Evolutionary conservation across 2,329 filamentous ascomycete genomes (phyloP), one percentile per base, ranked within the genome.

Genomic region (Macrophomina pseudophaseolina): DNA sequence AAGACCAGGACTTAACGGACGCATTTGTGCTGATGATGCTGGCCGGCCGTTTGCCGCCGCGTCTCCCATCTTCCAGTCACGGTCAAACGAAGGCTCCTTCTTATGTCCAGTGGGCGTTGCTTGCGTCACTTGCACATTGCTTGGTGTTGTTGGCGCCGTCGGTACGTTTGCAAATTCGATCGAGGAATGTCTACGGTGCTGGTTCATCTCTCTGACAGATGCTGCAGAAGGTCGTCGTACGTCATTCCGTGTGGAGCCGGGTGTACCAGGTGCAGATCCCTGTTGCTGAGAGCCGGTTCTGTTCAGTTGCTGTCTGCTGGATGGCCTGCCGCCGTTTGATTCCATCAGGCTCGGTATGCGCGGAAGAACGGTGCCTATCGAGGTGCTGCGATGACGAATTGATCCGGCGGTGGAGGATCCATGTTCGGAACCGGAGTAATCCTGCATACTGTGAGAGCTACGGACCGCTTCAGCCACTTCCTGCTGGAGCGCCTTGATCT

Each of bases 401-500:
- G 58, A 62, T 23, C 58, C 49, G n/a, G 49, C 63, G 8, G 56
- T 65, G 67, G 58, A 44, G 5, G 42, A 62, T 80, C 81, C 53
- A 81, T 76, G 69, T 81, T 80, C 64, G 85, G 81, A 66, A 73
- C 75, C 46, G 73, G 60, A 53, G 18, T 64, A 44, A 14, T 66
- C 64, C 23, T 48, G 48, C 9, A 42, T n/a, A 4, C 32, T 30
- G 38, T 58, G 52, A 5, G 64, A 66, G 35, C 38, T 59, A 33
- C 64, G 64, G 44, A 46, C 46, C 53, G 46, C 28, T 7, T 66
- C 65, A 23, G 49, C 90, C 49, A 95, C 89, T 77, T 97, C 93
- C 73, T 97, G 92, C 76, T 98, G 94, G 69, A 98, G 85, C 3
- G 88, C 84, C 79, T 97, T 97, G 78, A 98, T 94, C 79, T 95